Evolutionary conservation across 2,329 filamentous ascomycete genomes (phyloP).

Genomic region (Fusarium liriodendri): DNA sequence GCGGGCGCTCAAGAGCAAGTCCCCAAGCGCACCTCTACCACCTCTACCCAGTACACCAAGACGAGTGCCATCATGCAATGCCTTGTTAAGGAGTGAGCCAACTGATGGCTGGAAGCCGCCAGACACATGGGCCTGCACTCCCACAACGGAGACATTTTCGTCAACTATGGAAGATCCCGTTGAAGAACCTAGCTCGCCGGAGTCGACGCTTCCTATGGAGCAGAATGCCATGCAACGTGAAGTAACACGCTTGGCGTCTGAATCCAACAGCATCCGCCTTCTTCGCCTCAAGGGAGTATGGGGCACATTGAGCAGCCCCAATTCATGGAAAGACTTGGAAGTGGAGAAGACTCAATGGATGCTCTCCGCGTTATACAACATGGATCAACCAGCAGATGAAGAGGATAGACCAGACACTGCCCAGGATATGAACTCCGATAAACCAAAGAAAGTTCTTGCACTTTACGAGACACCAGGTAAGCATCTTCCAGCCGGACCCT

Average conservation of each 20-base stretch:
- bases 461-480: slow-evolving; percentile 33
- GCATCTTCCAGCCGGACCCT: accelerated
- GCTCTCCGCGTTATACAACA: slow-evolving; percentile 64
- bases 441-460: slow-evolving; percentile 23
- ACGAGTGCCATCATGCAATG: slow-evolving; percentile 21
- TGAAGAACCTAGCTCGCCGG: not conserved
- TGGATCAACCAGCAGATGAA: slow-evolving; percentile 41
- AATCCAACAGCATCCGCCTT: slow-evolving; percentile 16
- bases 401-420: not conserved
- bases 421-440: slow-evolving; percentile 43
- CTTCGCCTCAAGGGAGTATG: slow-evolving; percentile 15
- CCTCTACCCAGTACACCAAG: not conserved
- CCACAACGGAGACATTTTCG: slow-evolving; percentile 11
- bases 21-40: not conserved
- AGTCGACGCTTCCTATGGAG: not conserved
- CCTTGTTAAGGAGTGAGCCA: slow-evolving; percentile 4
- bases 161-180: not conserved
- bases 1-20: slow-evolving; percentile 19
- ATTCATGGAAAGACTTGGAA: slow-evolving; percentile 49
- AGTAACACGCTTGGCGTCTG: slow-evolving; percentile 9
- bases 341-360: slow-evolving; percentile 71
- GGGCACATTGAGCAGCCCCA: not conserved
- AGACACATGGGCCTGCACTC: slow-evolving; percentile 19
- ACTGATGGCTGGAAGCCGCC: slow-evolving; percentile 28
- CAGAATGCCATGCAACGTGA: slow-evolving; percentile 17